A percentile compares a stretch with the other conserved stretches of the same genome.
These are phyloP conservation scores for Candida dajiaensis DNA, from an alignment of 805 yeast species.

Conservation along the genomic window DNA sequence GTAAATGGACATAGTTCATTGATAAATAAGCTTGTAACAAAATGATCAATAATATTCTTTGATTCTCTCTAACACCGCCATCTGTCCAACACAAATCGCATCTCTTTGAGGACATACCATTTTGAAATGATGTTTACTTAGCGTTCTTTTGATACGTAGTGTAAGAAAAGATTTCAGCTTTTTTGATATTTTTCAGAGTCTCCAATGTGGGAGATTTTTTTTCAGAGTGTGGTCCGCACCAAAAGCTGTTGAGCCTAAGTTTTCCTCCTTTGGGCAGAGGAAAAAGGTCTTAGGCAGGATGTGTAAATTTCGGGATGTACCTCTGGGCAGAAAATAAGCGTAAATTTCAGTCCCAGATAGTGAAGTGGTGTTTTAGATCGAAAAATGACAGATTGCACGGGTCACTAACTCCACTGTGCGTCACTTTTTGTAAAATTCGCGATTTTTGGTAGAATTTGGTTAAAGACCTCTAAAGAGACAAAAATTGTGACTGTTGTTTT, in stretches of 20 bases:
- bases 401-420: neutral
- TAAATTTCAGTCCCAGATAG: neutral
- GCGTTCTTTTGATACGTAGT: neutral
- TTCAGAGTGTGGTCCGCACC: neutral
- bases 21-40: neutral
- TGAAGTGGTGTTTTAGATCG: no score
- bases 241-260: neutral
- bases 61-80: neutral
- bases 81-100: neutral
- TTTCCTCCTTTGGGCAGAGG: neutral
- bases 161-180: neutral
- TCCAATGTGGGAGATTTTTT: neutral
- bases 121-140: constrained; percentile 9
- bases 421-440: neutral
- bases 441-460: neutral
- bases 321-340: neutral
- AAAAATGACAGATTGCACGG: neutral
- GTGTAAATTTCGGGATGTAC: constrained; percentile 6
- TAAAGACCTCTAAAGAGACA: neutral
- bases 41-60: neutral
- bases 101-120: constrained; percentile 8
- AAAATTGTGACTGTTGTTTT: neutral
- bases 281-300: constrained; percentile 2
- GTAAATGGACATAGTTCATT: no score
- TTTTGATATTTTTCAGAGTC: neutral